Evolutionary conservation across 208 protist genomes (phyloP), one percentile per base, ranked within the genome.

Genomic region (Trypanosoma congolense): DNA sequence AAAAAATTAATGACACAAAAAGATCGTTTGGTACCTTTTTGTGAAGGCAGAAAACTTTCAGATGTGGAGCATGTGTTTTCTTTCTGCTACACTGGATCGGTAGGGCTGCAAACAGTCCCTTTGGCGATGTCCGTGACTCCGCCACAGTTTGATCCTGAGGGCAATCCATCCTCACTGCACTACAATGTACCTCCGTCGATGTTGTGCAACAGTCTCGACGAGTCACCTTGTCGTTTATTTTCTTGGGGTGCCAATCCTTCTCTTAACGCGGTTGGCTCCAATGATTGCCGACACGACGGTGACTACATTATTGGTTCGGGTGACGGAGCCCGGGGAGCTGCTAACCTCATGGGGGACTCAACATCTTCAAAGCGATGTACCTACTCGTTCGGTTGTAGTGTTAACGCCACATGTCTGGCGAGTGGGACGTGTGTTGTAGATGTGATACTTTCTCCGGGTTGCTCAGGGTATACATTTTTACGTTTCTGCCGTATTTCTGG

Each of bases 401-500:
- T 56, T 19, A 76, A 73, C 21, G 62, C 73, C 0, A 64, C 80
- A 10, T 54, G 54, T 18, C 74, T 66, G 35, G 61, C 77, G 40
- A 81, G 67, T 45, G 81, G 80, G 10, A 71, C 87, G 10, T 94
- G 87, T 31, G 74, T 90, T 61, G 49, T 91, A 2, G 87, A 94
- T 42, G 56, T 94, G 5, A 89, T 89, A 41, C 61, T 94, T 29
- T 68, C 83, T 0, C 80, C 83, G 1, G 83, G 80, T 9, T 73
- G 74, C 44, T 58, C 81, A 0, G 87, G 80, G 18, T 94, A 94
- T 70, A 89, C 80, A 12, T 56, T 90, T 44, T 73, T 94, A 9
- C 80, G 74, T 9, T 84, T 91, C 43, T 72, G 80, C 9, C 75
- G 83, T 61, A 91, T 94, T 59, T 70, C 87, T 44, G 87, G 87